Evolutionary conservation across 2,329 filamentous ascomycete genomes (phyloP), one percentile per base, ranked within the genome.

Genomic region (Clarireedia monteithiana): DNA sequence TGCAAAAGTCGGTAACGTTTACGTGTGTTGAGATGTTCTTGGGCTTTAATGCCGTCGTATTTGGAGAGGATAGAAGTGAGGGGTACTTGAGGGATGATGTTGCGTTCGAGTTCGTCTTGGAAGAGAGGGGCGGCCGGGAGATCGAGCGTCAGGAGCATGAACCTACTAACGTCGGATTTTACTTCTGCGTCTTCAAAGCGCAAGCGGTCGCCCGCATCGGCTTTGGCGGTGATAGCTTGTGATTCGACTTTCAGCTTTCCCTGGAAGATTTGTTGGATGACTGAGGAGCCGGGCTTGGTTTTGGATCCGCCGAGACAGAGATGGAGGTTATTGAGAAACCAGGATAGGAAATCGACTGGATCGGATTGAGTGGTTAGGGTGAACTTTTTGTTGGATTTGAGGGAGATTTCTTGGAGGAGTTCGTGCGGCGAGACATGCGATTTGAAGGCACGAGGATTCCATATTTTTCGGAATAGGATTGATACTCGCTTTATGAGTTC

Each of bases 311-410:
- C 94, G 1, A 99, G 81, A 20, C 89, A 88, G 15, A 96, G 79
- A 70, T 99, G 94, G 10, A 99, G 80, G 70, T 95, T 89, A 75
- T 99, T 97, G 55, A 99, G 80, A 70, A 97, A 96, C 94, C 94
- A 99, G 26, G 89, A 91, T 47, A 99, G 77, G 67, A 99, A 97
- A 48, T 99, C 94, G 59, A 96, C 91, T 0, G 94, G 94, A 70
- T 99, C 94, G 20, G 91, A 94, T 74, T 97, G 94, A 27, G 84
- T 77, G 0, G 91, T 95, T 49, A 97, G 78, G 5, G 87, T 94
- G 74, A 96, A 99, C 60, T 88, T 89, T 73, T 96, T 96, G 64
- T 86, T 91, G 34, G 91, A 96, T 49, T 85, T 85, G 44, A 96
- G 77, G 1, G 91, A 88, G 61, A 99, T 88, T 70, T 97, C 92